A percentile compares a stretch with the other conserved stretches of the same genome.
phyloP scores from a whole-genome alignment of 139 green algal species.

The Chlamydomonas asymmetrica region DNA sequence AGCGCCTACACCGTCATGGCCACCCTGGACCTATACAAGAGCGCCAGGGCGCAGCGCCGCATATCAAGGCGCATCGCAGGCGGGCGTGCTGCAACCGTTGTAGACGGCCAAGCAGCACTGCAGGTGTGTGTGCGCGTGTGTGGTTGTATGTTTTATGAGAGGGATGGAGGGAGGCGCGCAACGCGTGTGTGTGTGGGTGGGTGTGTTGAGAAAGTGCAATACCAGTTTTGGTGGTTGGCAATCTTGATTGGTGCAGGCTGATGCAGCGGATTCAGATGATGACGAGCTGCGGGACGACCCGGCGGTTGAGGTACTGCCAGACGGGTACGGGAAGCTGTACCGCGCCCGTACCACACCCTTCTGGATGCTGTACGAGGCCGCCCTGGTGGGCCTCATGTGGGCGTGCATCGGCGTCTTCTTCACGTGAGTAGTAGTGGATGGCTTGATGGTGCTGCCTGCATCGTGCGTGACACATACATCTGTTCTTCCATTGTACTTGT shows the following conservation, averaged over 20 bases:
- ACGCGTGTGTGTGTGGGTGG: background rate
- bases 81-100: too few species aligned
- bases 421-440: too few species aligned
- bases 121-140: too few species aligned
- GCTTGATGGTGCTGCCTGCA: too few species aligned
- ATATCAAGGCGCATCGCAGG: too few species aligned
- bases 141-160: too few species aligned
- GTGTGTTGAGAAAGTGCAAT: background rate
- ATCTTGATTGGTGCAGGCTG: background rate
- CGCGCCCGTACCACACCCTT: background rate
- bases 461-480: too few species aligned
- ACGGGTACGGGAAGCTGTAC: background rate
- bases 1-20: constrained; percentile 8
- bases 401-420: constrained; percentile 14
- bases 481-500: too few species aligned
- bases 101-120: too few species aligned
- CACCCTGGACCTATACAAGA: background rate
- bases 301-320: too few species aligned
- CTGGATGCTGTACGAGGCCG: constrained; percentile 20
- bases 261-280: background rate
- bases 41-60: background rate
- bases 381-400: constrained; percentile 12
- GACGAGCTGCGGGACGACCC: background rate
- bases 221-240: background rate
- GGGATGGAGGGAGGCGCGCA: too few species aligned